phyloP scores from a whole-genome alignment of 495 filamentous ascomycete genomes.

The Trichodelitschia bisporula region DNA sequence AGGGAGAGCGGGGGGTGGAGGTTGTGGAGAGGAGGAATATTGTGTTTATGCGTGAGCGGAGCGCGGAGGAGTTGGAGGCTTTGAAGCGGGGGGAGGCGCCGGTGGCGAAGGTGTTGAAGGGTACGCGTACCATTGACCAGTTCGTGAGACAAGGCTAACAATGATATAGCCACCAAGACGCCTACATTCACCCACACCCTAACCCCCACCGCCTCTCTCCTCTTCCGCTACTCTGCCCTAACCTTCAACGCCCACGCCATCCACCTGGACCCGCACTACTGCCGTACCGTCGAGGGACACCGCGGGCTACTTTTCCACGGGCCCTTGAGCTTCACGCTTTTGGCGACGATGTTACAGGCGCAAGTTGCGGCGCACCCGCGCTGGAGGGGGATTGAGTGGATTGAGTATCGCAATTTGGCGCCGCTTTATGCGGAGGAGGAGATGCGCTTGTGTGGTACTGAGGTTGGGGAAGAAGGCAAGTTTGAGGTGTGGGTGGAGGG shows the following conservation, averaged over 20 bases:
- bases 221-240: conserved; percentile 69
- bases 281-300: conserved; percentile 45
- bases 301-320: conserved; percentile 61
- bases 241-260: conserved; percentile 73
- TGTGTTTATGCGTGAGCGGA: conserved; percentile 30
- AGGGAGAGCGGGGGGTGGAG: conserved; percentile 16
- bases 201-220: conserved; percentile 29
- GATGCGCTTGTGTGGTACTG: conserved; percentile 14
- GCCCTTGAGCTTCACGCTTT: conserved; percentile 50
- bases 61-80: conserved; percentile 13
- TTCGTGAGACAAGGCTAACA: too few species aligned
- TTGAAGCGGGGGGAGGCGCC: conserved; percentile 4
- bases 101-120: conserved; percentile 8
- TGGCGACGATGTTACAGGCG: conserved; percentile 35
- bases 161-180: conserved; percentile 9
- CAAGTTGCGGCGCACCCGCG: conserved; percentile 18
- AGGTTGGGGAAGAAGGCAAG: conserved; percentile 5
- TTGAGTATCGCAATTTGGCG: conserved; percentile 65
- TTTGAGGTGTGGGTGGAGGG: conserved; percentile 14
- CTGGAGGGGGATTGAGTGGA: conserved; percentile 21
- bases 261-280: conserved; percentile 54
- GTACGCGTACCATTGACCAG: conserved; percentile 7
- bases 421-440: conserved; percentile 51
- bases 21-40: conserved; percentile 30
- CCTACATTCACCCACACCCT: conserved; percentile 37